Evolutionary conservation across 148 eudicot species (phyloP).

Genomic region (Simmondsia chinensis): DNA sequence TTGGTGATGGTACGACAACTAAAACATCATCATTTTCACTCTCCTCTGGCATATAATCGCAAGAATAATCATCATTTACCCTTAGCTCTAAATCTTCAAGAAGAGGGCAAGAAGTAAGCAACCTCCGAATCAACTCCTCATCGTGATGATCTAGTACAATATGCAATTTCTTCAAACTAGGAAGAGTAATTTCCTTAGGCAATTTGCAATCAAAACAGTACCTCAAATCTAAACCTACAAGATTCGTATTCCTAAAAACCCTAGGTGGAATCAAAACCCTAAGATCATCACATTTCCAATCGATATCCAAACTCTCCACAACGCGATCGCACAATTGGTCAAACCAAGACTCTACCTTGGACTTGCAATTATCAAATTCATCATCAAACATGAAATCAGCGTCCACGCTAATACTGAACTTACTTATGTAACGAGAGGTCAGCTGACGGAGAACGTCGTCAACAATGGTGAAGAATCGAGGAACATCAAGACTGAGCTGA

Average conservation of each 20-base stretch:
- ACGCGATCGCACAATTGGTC: too few relatives aligned
- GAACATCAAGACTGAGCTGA: too few relatives aligned
- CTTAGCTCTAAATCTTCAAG: conserved; percentile 4
- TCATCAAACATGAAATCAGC: too few relatives aligned
- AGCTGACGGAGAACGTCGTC: too few relatives aligned
- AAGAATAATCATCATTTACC: not conserved
- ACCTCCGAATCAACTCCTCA: not conserved
- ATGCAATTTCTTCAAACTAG: conserved; percentile 1
- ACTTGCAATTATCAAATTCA: too few relatives aligned
- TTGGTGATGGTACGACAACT: too few relatives aligned
- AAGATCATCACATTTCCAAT: not conserved
- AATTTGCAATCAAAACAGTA: not conserved
- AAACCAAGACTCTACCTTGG: too few relatives aligned
- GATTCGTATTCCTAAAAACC: not conserved
- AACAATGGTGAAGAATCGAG: not conserved
- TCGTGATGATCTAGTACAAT: not conserved
- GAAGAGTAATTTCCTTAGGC: conserved; percentile 1
- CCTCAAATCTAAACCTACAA: not conserved
- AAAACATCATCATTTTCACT: too few relatives aligned
- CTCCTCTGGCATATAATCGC: not conserved
- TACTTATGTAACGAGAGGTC: too few relatives aligned
- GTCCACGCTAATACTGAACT: too few relatives aligned
- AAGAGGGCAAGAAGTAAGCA: conserved; percentile 3
- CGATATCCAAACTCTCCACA: not conserved
- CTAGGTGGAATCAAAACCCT: not conserved